phyloP scores from a whole-genome alignment of 2,329 filamentous ascomycete species.

The Fusarium illudens region DNA sequence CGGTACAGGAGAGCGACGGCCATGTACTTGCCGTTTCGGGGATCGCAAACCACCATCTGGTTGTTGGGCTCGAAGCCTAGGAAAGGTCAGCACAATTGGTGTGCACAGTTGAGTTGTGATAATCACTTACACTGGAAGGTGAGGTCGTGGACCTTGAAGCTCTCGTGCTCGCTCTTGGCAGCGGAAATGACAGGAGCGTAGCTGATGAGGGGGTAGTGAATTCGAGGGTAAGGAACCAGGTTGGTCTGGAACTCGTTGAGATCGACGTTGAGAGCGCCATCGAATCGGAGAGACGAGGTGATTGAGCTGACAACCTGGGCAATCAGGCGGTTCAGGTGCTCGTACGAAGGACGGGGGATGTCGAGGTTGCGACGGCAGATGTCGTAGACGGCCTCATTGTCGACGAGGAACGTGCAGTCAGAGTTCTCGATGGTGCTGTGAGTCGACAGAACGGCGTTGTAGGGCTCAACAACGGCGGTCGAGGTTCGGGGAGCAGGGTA shows the following conservation, averaged over 20 bases:
- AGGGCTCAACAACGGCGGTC: constrained; percentile 76
- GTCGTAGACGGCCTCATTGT: constrained; percentile 79
- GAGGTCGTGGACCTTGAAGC: constrained; percentile 83
- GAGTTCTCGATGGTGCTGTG: constrained; percentile 81
- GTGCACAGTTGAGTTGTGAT: not conserved
- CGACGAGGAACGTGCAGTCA: constrained; percentile 81
- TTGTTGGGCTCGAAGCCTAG: constrained; percentile 79
- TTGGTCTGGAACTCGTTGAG: constrained; percentile 83
- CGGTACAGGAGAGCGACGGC: constrained; percentile 77
- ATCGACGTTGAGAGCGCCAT: constrained; percentile 77
- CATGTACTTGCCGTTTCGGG: constrained; percentile 80
- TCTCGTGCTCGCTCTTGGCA: constrained; percentile 83
- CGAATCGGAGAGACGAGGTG: constrained; percentile 76
- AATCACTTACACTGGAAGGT: constrained; percentile 73
- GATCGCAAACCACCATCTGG: constrained; percentile 80
- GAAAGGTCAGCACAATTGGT: constrained; percentile 37
- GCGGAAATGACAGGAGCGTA: constrained; percentile 77
- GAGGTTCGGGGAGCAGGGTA: constrained; percentile 76
- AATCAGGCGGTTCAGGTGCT: constrained; percentile 77
- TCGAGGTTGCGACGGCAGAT: constrained; percentile 78
- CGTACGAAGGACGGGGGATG: constrained; percentile 73
- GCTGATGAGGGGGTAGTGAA: constrained; percentile 78
- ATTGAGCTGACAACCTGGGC: constrained; percentile 79
- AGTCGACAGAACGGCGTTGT: constrained; percentile 77
- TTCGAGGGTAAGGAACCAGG: constrained; percentile 76